A percentile compares a stretch with the other conserved stretches of the same genome.
Evolutionary conservation across 2,329 filamentous ascomycete species (phyloP).

Genomic region (Aphanoascus verrucosus): DNA sequence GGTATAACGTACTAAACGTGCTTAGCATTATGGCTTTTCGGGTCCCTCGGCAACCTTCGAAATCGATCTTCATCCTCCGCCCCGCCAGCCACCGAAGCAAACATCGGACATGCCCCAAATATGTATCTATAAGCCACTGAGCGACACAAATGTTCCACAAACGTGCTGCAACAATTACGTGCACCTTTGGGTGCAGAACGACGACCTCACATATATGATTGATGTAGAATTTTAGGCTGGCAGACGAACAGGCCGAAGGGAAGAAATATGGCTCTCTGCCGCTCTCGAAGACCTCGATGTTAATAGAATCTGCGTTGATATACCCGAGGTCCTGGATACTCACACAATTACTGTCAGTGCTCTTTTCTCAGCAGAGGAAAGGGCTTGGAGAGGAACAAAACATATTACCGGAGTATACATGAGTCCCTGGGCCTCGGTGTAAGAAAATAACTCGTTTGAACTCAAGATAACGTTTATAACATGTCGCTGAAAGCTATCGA

Average conservation of each 20-base stretch:
- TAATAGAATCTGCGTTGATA: slow-evolving; percentile 2
- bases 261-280: neutral
- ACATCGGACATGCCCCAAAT: neutral
- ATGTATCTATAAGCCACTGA: neutral
- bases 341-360: neutral
- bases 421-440: neutral
- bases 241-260: neutral
- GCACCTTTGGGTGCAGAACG: slow-evolving; percentile 2
- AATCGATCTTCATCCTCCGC: neutral
- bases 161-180: neutral
- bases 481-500: neutral
- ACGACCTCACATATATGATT: neutral
- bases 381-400: neutral
- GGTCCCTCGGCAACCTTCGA: neutral
- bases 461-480: neutral
- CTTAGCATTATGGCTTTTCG: neutral
- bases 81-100: neutral
- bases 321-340: slow-evolving; percentile 1
- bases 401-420: slow-evolving; percentile 1
- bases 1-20: slow-evolving; percentile 3
- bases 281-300: slow-evolving; percentile 3
- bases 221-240: neutral
- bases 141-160: neutral
- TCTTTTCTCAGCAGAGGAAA: neutral
- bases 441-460: neutral